These are phyloP conservation scores for Coemansia sp. DNA, from an alignment of 192 early-diverging fungal genomes.

Conservation along the genomic window DNA sequence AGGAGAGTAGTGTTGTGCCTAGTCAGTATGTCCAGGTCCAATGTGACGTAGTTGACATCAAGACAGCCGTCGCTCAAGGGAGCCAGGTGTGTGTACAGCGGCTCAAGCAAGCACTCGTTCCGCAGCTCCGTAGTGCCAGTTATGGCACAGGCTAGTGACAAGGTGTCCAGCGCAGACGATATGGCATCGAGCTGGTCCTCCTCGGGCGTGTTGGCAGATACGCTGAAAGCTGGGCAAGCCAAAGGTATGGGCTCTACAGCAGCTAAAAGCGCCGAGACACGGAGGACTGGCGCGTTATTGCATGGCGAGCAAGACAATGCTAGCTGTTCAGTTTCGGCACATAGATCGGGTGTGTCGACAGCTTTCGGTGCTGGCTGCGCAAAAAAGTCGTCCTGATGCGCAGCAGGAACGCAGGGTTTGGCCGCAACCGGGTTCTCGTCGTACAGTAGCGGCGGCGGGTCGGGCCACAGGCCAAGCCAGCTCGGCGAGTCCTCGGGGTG, in stretches of 20 bases:
- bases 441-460: slow-evolving; percentile 9
- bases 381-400: slow-evolving; percentile 5
- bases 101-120: slow-evolving; percentile 26
- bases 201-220: not conserved
- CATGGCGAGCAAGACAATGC: not conserved
- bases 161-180: slow-evolving; percentile 17
- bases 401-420: not conserved
- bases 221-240: not conserved
- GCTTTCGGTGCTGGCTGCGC: not conserved
- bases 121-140: slow-evolving; percentile 3
- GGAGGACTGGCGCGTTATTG: not conserved
- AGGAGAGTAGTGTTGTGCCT: slow-evolving; percentile 19
- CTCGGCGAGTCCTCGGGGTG: not conserved
- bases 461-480: slow-evolving; percentile 36
- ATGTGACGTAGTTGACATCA: slow-evolving; percentile 27
- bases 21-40: slow-evolving; percentile 26
- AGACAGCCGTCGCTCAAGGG: slow-evolving; percentile 40
- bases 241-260: not conserved
- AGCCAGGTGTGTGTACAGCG: slow-evolving; percentile 12
- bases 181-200: slow-evolving; percentile 8
- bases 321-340: not conserved
- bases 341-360: not conserved
- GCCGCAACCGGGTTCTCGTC: not conserved
- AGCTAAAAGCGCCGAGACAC: not conserved
- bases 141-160: slow-evolving; percentile 17